Evolutionary conservation across 2,329 filamentous ascomycete genomes (phyloP).

Genomic region (Cladosporium phlei): DNA sequence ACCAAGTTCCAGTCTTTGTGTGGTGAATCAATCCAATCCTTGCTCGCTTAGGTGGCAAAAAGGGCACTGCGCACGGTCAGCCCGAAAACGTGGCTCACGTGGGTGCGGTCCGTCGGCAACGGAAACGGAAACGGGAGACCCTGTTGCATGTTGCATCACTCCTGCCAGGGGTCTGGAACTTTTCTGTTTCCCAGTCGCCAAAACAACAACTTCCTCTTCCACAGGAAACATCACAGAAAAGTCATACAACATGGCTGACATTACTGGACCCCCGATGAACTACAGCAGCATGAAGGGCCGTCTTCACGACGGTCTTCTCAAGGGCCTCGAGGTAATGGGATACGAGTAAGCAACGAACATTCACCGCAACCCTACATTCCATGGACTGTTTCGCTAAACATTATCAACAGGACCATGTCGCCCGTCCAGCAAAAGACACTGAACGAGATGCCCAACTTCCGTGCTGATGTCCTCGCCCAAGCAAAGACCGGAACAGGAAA

Average conservation of each 20-base stretch:
- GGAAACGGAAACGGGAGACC: too few species aligned
- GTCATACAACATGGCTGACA: not conserved
- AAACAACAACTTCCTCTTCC: not conserved
- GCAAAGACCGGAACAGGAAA: constrained; percentile 93
- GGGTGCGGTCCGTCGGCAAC: too few species aligned
- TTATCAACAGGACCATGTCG: constrained; percentile 41
- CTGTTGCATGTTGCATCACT: constrained; percentile 9
- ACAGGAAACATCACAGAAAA: not conserved
- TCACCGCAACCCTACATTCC: too few species aligned
- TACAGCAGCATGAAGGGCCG: constrained; percentile 22
- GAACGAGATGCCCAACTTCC: constrained; percentile 45
- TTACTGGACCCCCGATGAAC: not conserved
- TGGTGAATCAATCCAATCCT: too few species aligned
- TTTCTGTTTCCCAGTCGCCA: not conserved
- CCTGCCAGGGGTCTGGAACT: constrained; percentile 6
- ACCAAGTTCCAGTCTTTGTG: too few species aligned
- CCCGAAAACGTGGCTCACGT: too few species aligned
- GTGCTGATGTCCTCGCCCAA: constrained; percentile 51
- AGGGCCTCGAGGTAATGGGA: constrained; percentile 19
- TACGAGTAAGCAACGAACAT: constrained; percentile 16
- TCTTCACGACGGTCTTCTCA: constrained; percentile 20
- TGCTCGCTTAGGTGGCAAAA: too few species aligned
- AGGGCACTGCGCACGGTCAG: too few species aligned
- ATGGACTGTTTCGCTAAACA: not conserved
- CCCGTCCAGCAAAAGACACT: constrained; percentile 53